Base-by-base conservation (phyloP, 1,284 basidiomycete species). In the Flammula alnicola region DNA sequence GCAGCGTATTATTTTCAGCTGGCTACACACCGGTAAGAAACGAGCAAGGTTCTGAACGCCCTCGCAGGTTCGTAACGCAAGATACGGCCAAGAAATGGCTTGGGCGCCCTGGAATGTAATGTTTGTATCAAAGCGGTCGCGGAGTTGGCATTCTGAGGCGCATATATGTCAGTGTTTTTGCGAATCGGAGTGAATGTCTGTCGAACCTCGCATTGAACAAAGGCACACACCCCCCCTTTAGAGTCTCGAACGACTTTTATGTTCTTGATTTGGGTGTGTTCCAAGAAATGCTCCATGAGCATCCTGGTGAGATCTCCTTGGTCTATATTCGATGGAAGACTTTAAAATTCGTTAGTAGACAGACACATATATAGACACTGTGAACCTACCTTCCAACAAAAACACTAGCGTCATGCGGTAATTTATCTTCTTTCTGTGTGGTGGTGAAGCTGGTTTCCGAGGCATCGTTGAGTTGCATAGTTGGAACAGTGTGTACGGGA, bases 31-130 rank as follows among this genome's bases (percentile, higher is more conserved):
- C 85, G 75, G 64, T 88, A 91, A 14, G 89, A 91, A 44, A 91
- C 72, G 48, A 87, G 71, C 14, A 91, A 70, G 11, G 87, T 80
- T 55, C 86, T 78, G 58, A 83, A 84, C n/a, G 86, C 86, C 53
- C 86, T 78, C n/a, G 88, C 88, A 20, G 77, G 80, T 57, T 91
- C 89, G 53, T 82, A 91, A 40, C 88, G 86, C 52, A 91, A 71
- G 51, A 73, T 73, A 35, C 87, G 78, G 37, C 88, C 88, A 58
- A 86, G 66, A 63, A 90, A 90, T 4, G 75, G 80, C 57, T 77
- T 79, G 7, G 78, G 80, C 22, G 75, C 68, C 16, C 68, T 71
- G 53, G 76, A 69, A 51, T 81, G 80, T 41, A 88, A 74, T n/a
- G 72, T 79, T 29, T 79, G 65, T 43, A 91, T 80, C 51, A 91